Conservation (phyloP, 768 basidiomycete genomes). For the Clavaria fumosa region DNA sequence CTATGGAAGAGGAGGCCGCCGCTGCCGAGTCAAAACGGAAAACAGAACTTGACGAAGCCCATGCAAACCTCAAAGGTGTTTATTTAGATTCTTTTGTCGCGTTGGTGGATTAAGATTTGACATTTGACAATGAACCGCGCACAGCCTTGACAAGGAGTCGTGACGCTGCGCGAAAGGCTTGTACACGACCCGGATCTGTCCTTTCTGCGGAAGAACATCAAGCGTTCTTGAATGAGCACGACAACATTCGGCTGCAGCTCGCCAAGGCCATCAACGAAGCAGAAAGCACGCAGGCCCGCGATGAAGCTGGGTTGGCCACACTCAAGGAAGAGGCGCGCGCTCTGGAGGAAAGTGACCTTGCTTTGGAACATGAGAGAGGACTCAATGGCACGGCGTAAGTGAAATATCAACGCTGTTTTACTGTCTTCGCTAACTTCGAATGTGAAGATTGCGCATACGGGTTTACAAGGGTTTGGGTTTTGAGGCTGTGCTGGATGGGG, state of each 20-base stretch:
- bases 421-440: not conserved
- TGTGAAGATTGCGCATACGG: slow-evolving; percentile 42
- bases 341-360: slow-evolving; percentile 57
- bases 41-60: slow-evolving; percentile 55
- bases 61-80: slow-evolving; percentile 43
- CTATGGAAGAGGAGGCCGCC: slow-evolving; percentile 55
- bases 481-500: slow-evolving; percentile 42
- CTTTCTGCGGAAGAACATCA: slow-evolving; percentile 51
- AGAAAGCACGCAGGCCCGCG: slow-evolving; percentile 46
- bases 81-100: not conserved
- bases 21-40: slow-evolving; percentile 39
- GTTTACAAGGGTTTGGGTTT: slow-evolving; percentile 63
- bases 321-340: slow-evolving; percentile 48
- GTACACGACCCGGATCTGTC: slow-evolving; percentile 53
- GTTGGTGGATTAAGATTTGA: too few species aligned
- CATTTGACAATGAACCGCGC: too few species aligned
- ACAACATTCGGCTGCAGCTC: slow-evolving; percentile 44
- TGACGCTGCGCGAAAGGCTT: slow-evolving; percentile 57
- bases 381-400: slow-evolving; percentile 59
- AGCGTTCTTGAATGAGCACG: slow-evolving; percentile 46
- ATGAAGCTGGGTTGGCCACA: slow-evolving; percentile 53
- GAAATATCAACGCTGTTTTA: slow-evolving; percentile 14
- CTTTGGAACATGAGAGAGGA: slow-evolving; percentile 52
- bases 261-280: slow-evolving; percentile 63
- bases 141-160: slow-evolving; percentile 47